Conservation (phyloP, 371 early-diverging fungal genomes). For the Lichtheimia hyalospora region DNA sequence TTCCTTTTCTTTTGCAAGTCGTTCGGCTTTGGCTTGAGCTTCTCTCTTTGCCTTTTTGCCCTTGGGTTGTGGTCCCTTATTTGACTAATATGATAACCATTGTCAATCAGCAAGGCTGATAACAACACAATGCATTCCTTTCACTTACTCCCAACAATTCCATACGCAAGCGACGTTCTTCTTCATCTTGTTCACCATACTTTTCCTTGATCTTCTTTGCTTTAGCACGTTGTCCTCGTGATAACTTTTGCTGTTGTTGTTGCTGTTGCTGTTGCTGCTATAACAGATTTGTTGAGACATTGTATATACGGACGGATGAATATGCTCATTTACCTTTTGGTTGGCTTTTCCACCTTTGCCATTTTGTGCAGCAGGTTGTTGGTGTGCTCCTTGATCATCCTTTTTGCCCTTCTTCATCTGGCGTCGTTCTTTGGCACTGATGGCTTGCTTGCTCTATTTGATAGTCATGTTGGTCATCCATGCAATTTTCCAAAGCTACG, state of each 20-base stretch:
- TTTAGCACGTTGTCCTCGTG: slow-evolving; percentile 88
- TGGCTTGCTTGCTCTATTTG: slow-evolving; percentile 41
- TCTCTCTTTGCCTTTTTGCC: slow-evolving; percentile 72
- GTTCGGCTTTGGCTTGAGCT: slow-evolving; percentile 53
- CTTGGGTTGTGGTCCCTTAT: slow-evolving; percentile 72
- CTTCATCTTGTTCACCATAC: slow-evolving; percentile 94
- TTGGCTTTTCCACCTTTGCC: slow-evolving; percentile 13
- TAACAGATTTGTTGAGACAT: no score
- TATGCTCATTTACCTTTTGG: no score
- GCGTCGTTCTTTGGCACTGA: slow-evolving; percentile 79
- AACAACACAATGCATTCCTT: no score
- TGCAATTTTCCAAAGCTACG: neutral
- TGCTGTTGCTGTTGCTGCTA: neutral
- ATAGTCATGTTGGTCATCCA: neutral
- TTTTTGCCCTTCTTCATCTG: slow-evolving; percentile 62
- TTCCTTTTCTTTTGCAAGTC: slow-evolving; percentile 19
- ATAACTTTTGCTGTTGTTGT: slow-evolving; percentile 4
- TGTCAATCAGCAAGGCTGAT: no score
- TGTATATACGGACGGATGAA: no score
- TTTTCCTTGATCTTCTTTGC: slow-evolving; percentile 89
- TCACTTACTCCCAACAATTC: slow-evolving; percentile 72
- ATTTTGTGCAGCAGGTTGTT: slow-evolving; percentile 11
- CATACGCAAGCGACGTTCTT: slow-evolving; percentile 83
- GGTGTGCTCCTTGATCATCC: slow-evolving; percentile 19
- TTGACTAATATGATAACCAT: slow-evolving; percentile 48